Percentiles rank a stretch among this genome's conserved stretches.
These are phyloP conservation scores for Panicum hallii DNA, from an alignment of 202 grass and related monocot species.

Conservation along the genomic window DNA sequence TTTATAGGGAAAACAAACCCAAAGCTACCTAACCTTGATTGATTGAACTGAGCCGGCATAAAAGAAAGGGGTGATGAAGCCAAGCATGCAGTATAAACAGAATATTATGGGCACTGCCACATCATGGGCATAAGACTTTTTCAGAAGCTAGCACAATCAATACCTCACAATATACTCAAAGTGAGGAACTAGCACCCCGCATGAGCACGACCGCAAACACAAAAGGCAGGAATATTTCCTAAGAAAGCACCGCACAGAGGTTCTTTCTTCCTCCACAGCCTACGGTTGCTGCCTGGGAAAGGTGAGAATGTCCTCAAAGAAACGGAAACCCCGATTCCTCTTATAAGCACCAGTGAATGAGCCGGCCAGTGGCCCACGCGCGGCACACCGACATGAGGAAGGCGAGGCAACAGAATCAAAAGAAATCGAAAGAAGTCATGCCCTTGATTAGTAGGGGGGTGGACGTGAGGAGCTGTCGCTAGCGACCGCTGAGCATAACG, in stretches of 20 bases:
- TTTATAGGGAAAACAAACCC: background rate
- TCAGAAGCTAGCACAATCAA: slow-evolving; percentile 1
- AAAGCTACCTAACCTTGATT: slow-evolving; percentile 18
- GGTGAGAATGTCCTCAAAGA: slow-evolving; percentile 13
- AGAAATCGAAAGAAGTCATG: slow-evolving; percentile 28
- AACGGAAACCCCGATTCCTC: background rate
- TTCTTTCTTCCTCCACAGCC: background rate
- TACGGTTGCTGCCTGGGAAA: background rate
- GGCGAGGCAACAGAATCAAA: slow-evolving; percentile 12
- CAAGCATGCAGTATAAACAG: slow-evolving; percentile 26
- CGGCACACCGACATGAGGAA: slow-evolving; percentile 37
- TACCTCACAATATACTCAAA: slow-evolving; percentile 39
- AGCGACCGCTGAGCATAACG: background rate
- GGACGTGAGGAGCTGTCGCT: slow-evolving; percentile 32
- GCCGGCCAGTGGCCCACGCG: background rate
- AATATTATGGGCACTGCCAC: slow-evolving; percentile 4
- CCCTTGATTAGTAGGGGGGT: slow-evolving; percentile 29
- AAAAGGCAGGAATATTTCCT: slow-evolving; percentile 23
- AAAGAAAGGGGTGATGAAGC: slow-evolving; percentile 6
- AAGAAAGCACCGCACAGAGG: background rate
- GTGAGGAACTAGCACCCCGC: background rate
- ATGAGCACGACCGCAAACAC: slow-evolving; percentile 3
- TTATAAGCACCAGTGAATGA: slow-evolving; percentile 41
- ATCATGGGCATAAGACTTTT: background rate
- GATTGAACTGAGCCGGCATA: slow-evolving; percentile 7